These are phyloP conservation scores for Nothopassalora personata DNA, from an alignment of 2,329 filamentous ascomycete species.

Conservation along the genomic window DNA sequence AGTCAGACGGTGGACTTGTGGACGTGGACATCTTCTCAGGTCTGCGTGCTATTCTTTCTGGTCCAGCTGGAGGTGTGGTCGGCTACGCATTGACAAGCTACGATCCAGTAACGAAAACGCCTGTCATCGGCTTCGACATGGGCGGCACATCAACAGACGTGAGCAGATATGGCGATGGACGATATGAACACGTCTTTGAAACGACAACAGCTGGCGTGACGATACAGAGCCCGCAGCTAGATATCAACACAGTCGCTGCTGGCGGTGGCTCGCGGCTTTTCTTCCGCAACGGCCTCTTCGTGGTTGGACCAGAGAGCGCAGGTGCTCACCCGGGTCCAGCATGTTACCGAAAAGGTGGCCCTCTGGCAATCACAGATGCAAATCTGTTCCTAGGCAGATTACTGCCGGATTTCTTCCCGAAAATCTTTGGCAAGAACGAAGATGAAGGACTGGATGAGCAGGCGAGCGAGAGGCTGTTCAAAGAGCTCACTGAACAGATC, in stretches of 20 bases:
- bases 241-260: conserved; percentile 92
- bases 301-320: conserved; percentile 84
- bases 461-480: conserved; percentile 69
- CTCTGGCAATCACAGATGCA: conserved; percentile 87
- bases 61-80: conserved; percentile 87
- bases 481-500: conserved; percentile 70
- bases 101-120: conserved; percentile 72
- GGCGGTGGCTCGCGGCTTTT: conserved; percentile 81
- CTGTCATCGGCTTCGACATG: conserved; percentile 95
- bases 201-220: conserved; percentile 92
- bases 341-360: conserved; percentile 85
- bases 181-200: conserved; percentile 91
- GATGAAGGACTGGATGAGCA: conserved; percentile 71
- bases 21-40: conserved; percentile 80
- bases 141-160: conserved; percentile 90
- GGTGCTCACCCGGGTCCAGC: conserved; percentile 85
- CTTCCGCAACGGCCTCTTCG: conserved; percentile 83
- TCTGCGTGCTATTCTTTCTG: conserved; percentile 77
- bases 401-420: conserved; percentile 86
- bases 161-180: conserved; percentile 70
- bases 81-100: conserved; percentile 90
- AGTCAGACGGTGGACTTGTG: conserved; percentile 68
- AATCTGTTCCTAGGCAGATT: conserved; percentile 81
- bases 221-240: conserved; percentile 84
- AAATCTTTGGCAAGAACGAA: conserved; percentile 89